Evolutionary conservation across 2,329 filamentous ascomycete species (phyloP), one percentile per base, ranked within the genome.

Genomic region (Blastomyces silverae): DNA sequence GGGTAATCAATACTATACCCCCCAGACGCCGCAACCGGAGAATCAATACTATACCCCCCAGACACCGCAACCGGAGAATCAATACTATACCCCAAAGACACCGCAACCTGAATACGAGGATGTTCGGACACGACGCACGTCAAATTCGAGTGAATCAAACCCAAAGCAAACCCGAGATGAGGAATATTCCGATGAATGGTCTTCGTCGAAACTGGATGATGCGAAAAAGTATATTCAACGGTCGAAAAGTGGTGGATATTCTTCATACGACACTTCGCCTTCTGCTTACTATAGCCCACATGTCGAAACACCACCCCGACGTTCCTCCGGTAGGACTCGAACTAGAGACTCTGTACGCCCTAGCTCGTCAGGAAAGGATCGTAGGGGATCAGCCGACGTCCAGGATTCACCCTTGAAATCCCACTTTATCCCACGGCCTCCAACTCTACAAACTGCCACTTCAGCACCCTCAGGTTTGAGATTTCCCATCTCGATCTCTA

Each of bases 201-300:
- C 72, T 31, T 70, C 70, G 34, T 63, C 67, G 20, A 79, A 78
- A 68, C 70, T 75, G 42, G 72, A 77, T 55, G 69, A 68, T 34
- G 76, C 76, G 15, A 70, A 72, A 62, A 72, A 76, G 60, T 79
- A 81, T 67, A 80, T 80, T 60, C 68, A 69, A 57, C 73, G 74
- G 25, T 73, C 75, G 37, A 74, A 72, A 65, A 69, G 66, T 50
- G 68, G 66, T 46, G 69, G 57, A 17, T 60, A 60, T 60, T 44
- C 34, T 59, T 46, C 37, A 44, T 60, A 42, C 34, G 61, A 72
- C 44, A 55, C 67, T 37, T 77, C 76, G 55, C 74, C 75, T 65
- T 72, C 67, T 25, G 66, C 69, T 52, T 72, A 73, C 64, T 74
- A 74, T 42, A 70, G 69, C 25, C 67, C 67, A 15, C 73, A 77